Percentiles rank a stretch among this genome's conserved stretches.
These are phyloP conservation scores for Aspergillus coremiiformis DNA, from an alignment of 495 filamentous ascomycete species.

Conservation along the genomic window DNA sequence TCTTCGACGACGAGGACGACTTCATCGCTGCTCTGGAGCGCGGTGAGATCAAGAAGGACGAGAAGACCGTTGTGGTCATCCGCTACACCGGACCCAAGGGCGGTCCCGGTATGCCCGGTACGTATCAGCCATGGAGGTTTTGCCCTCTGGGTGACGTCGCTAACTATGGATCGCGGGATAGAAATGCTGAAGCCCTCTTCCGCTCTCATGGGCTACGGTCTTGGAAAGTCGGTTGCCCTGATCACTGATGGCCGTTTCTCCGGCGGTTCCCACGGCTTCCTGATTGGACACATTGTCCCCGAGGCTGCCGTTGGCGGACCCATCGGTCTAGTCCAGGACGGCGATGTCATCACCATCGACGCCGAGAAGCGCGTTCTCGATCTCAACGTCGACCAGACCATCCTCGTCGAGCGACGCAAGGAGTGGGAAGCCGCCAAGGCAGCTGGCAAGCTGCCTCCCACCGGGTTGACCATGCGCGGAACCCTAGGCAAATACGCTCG, in stretches of 20 bases:
- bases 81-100: constrained; percentile 94
- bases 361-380: constrained; percentile 44
- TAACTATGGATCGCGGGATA: background rate
- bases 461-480: constrained; percentile 54
- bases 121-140: constrained; percentile 16
- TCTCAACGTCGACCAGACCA: constrained; percentile 43
- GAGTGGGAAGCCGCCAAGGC: constrained; percentile 45
- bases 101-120: constrained; percentile 86
- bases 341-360: constrained; percentile 50
- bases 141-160: background rate
- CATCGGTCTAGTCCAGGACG: constrained; percentile 48
- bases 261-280: constrained; percentile 45
- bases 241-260: constrained; percentile 45
- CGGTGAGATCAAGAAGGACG: constrained; percentile 85
- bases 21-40: constrained; percentile 72
- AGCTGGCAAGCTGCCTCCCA: constrained; percentile 28
- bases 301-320: constrained; percentile 53
- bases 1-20: constrained; percentile 78
- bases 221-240: constrained; percentile 56
- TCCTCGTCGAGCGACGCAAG: constrained; percentile 59
- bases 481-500: constrained; percentile 85
- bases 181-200: constrained; percentile 84
- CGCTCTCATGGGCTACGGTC: constrained; percentile 84
- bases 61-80: constrained; percentile 96
- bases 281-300: constrained; percentile 50